Evolutionary conservation across 306 rosid genomes (phyloP), one percentile per base, ranked within the genome.

Genomic region (Inga oerstediana): DNA sequence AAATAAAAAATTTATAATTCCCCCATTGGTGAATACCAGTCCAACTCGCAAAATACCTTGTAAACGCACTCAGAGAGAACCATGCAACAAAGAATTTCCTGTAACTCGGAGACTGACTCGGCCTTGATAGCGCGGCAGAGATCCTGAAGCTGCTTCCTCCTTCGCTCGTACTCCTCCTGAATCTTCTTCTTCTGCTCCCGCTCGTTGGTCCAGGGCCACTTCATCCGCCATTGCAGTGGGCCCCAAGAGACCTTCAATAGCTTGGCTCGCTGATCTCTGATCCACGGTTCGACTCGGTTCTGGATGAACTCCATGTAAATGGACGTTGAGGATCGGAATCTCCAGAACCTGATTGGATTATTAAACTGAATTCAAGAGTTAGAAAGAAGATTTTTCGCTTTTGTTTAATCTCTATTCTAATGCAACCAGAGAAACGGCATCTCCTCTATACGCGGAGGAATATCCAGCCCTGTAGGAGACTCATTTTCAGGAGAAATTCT

Each of bases 1-100:
- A 11, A 13, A 24, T 11, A 24, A 22, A 72, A 9, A 72, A 70
- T 8, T 16, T 51, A 14, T 24, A 41, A 16, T 24, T 77, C 30
- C n/a, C 11, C 19, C 65, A 12, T 15, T 7, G 65, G 37, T 8
- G 49, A 78, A 83, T 34, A 72, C 39, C 45, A 49, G 24, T 32
- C 46, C 13, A 67, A 32, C 34, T n/a, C n/a, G 4, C 16, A 22
- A 20, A 30, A 24, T 10, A 93, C 99, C 98, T 96, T 94, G 92
- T 94, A 96, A 74, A 96, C 99, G 85, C 97, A 94, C 64, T 96
- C 98, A 46, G 98, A 90, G 68, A 96, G 97, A 5, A 94, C 97
- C 97, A 96, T 96, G 92, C 97, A 92, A 77, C 97, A 88, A 27
- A 96, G 92, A 62, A 96, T 91, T 78, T 94, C 99, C 87, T 91